Evolutionary conservation across 1,284 basidiomycete genomes (phyloP), one percentile per base, ranked within the genome.

Genomic region (Boletellus dicymbophilus): DNA sequence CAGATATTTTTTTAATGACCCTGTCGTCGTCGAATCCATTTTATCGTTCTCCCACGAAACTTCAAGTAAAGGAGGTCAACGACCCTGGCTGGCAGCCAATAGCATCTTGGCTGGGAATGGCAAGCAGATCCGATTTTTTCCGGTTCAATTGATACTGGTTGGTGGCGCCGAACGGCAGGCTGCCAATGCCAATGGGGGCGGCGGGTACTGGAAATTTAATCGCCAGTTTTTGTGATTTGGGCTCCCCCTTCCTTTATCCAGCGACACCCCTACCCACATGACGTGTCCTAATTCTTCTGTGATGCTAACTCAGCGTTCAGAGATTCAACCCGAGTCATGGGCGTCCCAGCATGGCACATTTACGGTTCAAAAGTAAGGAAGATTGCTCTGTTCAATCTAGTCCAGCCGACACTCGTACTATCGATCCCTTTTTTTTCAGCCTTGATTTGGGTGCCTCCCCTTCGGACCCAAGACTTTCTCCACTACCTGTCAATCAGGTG

Each of bases 91-190:
- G 60, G 38, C 47, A 13, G 34, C 49, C 59, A 30, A 37, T 43
- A 12, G 18, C 23, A 23, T 27, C 36, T 48, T 48, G 49, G 47
- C 42, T 11, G 5, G 39, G 6, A 21, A 27, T 46, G 52, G 38
- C 51, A 11, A 8, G 44, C 23, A 9, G 43, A 16, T 15, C 20
- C 23, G 38, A 22, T 16, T 21, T n/a, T n/a, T n/a, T n/a, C n/a
- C n/a, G n/a, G n/a, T n/a, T n/a, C n/a, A n/a, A n/a, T n/a, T n/a
- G n/a, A n/a, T n/a, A n/a, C n/a, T n/a, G n/a, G n/a, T n/a, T n/a
- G 3, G 15, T 7, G 2, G 15, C 6, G 15, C 31, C 31, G 31
- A n/a, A 22, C 58, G 56, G 61, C 48, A 46, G 48, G 28, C 56
- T 33, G 38, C 58, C 49, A 44, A 33, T 37, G 27, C 44, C 37